These are phyloP conservation scores for Alternaria ventricosa DNA, from an alignment of 2,329 filamentous ascomycete species.

Conservation along the genomic window DNA sequence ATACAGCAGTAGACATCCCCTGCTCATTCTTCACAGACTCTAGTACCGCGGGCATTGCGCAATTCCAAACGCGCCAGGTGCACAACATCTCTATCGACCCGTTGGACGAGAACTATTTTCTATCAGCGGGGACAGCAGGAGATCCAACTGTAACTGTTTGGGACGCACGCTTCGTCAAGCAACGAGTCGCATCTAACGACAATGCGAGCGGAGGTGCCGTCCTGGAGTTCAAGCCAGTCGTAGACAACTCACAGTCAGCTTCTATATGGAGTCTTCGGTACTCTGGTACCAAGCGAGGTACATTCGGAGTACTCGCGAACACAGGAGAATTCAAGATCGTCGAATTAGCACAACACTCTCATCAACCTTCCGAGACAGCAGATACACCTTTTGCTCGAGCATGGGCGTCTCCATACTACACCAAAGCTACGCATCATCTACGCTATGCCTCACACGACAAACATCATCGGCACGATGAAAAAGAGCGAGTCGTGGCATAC, in stretches of 20 bases:
- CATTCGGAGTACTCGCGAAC: constrained; percentile 65
- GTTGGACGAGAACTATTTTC: constrained; percentile 81
- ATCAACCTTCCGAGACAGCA: constrained; percentile 32
- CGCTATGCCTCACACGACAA: constrained; percentile 56
- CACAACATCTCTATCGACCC: constrained; percentile 79
- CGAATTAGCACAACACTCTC: constrained; percentile 60
- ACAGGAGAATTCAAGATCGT: constrained; percentile 65
- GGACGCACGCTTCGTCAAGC: constrained; percentile 68
- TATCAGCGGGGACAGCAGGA: constrained; percentile 74
- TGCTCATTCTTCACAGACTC: constrained; percentile 41
- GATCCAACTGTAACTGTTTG: constrained; percentile 78
- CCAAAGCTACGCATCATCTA: constrained; percentile 52
- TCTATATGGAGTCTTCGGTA: constrained; percentile 69
- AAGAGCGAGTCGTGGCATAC: constrained; percentile 63
- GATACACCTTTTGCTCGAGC: constrained; percentile 30
- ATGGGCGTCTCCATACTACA: constrained; percentile 55
- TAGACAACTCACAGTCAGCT: constrained; percentile 57
- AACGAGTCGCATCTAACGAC: constrained; percentile 46
- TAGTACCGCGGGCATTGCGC: constrained; percentile 54
- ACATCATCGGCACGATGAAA: constrained; percentile 52
- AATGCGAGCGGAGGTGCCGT: constrained; percentile 63
- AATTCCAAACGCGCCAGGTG: constrained; percentile 64
- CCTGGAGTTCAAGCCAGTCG: constrained; percentile 63
- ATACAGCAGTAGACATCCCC: constrained; percentile 24
- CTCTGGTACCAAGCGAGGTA: constrained; percentile 63